Evolutionary conservation across 306 rosid species (phyloP), one percentile per base, ranked within the genome.

Genomic region (Hippophae rhamnoides): DNA sequence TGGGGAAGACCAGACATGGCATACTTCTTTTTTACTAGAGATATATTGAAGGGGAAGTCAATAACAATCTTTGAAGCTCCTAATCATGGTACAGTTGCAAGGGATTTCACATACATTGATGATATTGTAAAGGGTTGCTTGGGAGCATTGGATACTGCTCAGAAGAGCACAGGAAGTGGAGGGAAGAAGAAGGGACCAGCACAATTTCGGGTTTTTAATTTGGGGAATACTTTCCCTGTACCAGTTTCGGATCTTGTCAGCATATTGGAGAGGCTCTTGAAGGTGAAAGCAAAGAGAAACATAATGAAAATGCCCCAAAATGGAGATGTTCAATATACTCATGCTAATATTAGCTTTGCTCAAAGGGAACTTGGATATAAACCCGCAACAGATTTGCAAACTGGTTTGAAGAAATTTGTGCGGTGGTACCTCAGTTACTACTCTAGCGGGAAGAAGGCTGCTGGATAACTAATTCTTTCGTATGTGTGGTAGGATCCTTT

Each of bases 1-100:
- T 92, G 98, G 98, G 98, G 98, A 44, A 81, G 96, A 71, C 97
- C 97, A 11, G 97, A 90, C 41, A 90, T 90, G 97, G 97, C 97
- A 3, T 90, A 90, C 63, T 92, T 92, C 78, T 92, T 92, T 54
- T 92, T 92, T 70, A 85, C 98, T 0, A 85, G 70, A 63, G 96
- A 87, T 75, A 87, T 92, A 55, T 73, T 92, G 87, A 85, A 81
- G 51, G 98, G 96, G 59, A 92, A 92, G 74, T 8, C 75, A 1
- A 92, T 92, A 27, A 43, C 92, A 0, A 87, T 92, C 11, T 92
- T 92, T 43, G 96, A 92, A 74, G 98, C 78, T 0, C 71, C 92
- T 0, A 86, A 92, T 76, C 98, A 92, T 60, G 95, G 95, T 9
- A 87, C 95, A 0, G 98, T 92, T 42, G 98, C 98, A 0, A 79